These are phyloP conservation scores for Apiospora hydei DNA, from an alignment of 2,329 filamentous ascomycete species.

Conservation along the genomic window DNA sequence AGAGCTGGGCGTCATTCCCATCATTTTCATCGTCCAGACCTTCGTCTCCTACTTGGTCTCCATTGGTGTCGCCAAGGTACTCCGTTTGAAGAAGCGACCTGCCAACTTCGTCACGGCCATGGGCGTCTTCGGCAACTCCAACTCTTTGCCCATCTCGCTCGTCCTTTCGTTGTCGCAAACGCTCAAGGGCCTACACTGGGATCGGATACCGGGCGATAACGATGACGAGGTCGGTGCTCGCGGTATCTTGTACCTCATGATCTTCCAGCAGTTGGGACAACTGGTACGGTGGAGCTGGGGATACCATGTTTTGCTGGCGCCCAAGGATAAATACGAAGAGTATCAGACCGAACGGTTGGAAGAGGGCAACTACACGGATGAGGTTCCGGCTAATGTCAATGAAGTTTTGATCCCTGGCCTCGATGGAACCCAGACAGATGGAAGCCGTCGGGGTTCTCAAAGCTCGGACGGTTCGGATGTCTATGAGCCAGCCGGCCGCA, in stretches of 20 bases:
- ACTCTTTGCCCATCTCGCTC: slow-evolving; percentile 95
- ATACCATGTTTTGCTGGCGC: slow-evolving; percentile 91
- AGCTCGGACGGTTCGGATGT: slow-evolving; percentile 52
- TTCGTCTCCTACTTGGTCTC: slow-evolving; percentile 84
- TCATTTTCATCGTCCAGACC: slow-evolving; percentile 91
- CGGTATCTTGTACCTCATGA: slow-evolving; percentile 92
- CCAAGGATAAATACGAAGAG: slow-evolving; percentile 75
- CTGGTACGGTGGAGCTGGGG: slow-evolving; percentile 98
- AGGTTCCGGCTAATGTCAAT: slow-evolving; percentile 43
- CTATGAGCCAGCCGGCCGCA: slow-evolving; percentile 64
- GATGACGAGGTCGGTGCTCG: slow-evolving; percentile 93
- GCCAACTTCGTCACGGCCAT: slow-evolving; percentile 96
- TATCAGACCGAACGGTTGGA: slow-evolving; percentile 63
- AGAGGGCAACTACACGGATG: slow-evolving; percentile 66
- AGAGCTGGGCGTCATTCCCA: slow-evolving; percentile 92
- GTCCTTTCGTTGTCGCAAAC: slow-evolving; percentile 94
- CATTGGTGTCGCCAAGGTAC: slow-evolving; percentile 72
- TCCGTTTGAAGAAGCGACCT: slow-evolving; percentile 83
- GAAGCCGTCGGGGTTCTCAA: slow-evolving; percentile 40
- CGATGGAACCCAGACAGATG: slow-evolving; percentile 48
- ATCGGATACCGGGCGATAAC: slow-evolving; percentile 88
- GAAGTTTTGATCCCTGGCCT: slow-evolving; percentile 55
- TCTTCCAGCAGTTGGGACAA: slow-evolving; percentile 97
- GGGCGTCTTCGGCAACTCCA: slow-evolving; percentile 97
- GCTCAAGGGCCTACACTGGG: slow-evolving; percentile 91